Conservation (phyloP, 208 protist species). For the Leishmania aethiopica region DNA sequence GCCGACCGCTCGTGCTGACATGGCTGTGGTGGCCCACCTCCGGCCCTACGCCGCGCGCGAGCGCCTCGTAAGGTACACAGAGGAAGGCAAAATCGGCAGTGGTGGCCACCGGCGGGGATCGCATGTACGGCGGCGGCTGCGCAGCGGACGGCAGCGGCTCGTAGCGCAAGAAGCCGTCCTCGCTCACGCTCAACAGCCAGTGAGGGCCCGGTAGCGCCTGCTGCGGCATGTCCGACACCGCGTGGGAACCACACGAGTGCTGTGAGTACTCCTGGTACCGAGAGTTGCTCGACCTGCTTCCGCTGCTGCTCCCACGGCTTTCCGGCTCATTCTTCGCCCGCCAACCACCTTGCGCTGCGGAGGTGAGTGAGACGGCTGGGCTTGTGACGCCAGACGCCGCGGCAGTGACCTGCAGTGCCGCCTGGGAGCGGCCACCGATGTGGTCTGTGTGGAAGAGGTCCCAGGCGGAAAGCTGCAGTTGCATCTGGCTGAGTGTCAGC, state of each 20-base stretch:
- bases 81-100: constrained; percentile 21
- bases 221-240: background rate
- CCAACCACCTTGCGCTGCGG: background rate
- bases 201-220: background rate
- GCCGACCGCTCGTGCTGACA: background rate
- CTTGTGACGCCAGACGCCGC: background rate
- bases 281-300: background rate
- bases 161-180: constrained; percentile 28
- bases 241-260: background rate
- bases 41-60: background rate
- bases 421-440: background rate
- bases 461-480: constrained; percentile 17
- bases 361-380: background rate
- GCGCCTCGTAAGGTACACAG: constrained; percentile 22
- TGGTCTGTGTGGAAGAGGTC: constrained; percentile 20
- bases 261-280: background rate
- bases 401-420: background rate
- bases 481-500: background rate
- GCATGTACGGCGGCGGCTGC: background rate
- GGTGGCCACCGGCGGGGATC: constrained; percentile 18
- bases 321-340: background rate
- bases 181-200: constrained; percentile 22
- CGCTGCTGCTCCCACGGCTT: background rate
- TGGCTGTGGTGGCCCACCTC: background rate
- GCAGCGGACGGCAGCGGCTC: constrained; percentile 10